Base-by-base conservation (phyloP, 1,139 yeast genomes). In the Yamadazyma blattariae region DNA sequence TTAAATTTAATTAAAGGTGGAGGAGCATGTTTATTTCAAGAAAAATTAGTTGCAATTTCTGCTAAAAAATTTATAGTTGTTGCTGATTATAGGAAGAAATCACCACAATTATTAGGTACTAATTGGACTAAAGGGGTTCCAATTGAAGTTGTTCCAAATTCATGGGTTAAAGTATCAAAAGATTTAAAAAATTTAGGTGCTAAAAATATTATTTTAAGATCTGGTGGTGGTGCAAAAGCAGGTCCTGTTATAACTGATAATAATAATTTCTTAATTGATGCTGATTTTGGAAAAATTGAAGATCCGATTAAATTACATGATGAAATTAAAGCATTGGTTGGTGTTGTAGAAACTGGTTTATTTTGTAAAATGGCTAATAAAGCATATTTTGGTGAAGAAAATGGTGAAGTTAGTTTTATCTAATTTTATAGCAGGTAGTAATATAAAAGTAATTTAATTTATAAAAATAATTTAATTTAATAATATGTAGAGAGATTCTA, bases 241-340 rank as follows among this genome's bases (percentile, higher is more conserved):
- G 99, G 99, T 14, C 98, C 98, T 7, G 83, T 89, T n/a, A 85
- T 94, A 41, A 90, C 98, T 27, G 99, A 94, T 59, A 94, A 94
- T 64, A 89, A 90, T 60, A 92, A 90, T 62, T 87, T 89, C 56
- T 74, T 94, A 45, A 77, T 94, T 41, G 99, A 94, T 62, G 95
- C 96, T 21, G 90, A 89, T 57, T 92, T 94, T 55, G 97, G 96
- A 22, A 75, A 74, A 38, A 78, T 94, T 36, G 57, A 64, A 17
- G 79, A 83, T 48, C 84, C 90, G 4, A 57, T 51, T 16, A 56
- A 55, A 20, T 71, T 90, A 48, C 90, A 89, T 58, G 42, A 54
- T 26, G 57, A 77, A 49, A 80, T 94, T 59, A 89, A 87, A 62
- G 56, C 68, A 36, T 65, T 90, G 47, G 88, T 89, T 14, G 99